phyloP scores from a whole-genome alignment of 2,329 filamentous ascomycete species.

The Geosmithia flava region DNA sequence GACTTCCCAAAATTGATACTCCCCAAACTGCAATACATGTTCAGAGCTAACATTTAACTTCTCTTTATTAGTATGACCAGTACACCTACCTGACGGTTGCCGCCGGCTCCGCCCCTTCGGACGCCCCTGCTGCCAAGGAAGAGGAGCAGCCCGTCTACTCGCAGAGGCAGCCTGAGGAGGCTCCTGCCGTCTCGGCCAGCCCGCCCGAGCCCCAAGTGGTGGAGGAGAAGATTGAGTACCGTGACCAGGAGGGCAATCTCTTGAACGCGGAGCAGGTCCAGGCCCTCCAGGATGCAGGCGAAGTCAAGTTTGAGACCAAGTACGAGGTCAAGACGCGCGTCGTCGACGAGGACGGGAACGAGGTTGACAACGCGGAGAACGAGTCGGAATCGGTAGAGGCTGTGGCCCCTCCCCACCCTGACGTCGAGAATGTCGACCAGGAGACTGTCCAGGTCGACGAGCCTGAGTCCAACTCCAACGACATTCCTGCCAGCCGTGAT shows the following conservation, averaged over 20 bases:
- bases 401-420: constrained; percentile 46
- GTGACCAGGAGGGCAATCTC: constrained; percentile 86
- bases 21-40: background rate
- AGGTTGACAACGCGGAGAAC: constrained; percentile 42
- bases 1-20: constrained; percentile 3
- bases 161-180: constrained; percentile 5
- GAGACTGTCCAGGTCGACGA: constrained; percentile 31
- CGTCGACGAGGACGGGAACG: constrained; percentile 68
- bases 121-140: constrained; percentile 1
- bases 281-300: constrained; percentile 57
- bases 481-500: constrained; percentile 11
- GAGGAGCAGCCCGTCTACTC: background rate
- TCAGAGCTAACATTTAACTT: background rate
- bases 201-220: constrained; percentile 37
- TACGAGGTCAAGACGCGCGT: constrained; percentile 91
- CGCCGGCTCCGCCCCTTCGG: constrained; percentile 14
- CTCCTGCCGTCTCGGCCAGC: constrained; percentile 30
- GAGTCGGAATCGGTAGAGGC: constrained; percentile 11
- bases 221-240: constrained; percentile 85
- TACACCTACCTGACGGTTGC: constrained; percentile 21
- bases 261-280: constrained; percentile 75
- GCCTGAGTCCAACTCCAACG: constrained; percentile 11
- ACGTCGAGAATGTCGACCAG: constrained; percentile 47
- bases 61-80: constrained; percentile 28
- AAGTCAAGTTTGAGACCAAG: constrained; percentile 88